phyloP scores from a whole-genome alignment of 2,329 filamentous ascomycete genomes.

The Verticillium dahliae region DNA sequence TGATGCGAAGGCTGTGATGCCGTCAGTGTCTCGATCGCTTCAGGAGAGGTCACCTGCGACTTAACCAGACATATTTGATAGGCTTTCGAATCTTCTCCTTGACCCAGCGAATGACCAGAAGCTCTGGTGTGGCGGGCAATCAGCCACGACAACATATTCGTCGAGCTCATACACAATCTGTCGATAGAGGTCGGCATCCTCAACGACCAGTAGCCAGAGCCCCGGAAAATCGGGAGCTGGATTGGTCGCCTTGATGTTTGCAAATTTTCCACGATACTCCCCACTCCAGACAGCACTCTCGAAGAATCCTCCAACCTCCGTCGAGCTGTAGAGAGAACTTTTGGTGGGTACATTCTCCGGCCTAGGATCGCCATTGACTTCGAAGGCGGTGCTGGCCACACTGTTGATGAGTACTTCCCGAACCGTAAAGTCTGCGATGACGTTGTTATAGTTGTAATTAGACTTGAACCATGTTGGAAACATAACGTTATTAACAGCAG shows the following conservation, averaged over 20 bases:
- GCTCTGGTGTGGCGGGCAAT: slow-evolving; percentile 12
- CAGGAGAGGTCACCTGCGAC: background rate
- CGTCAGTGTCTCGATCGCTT: background rate
- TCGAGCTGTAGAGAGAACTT: background rate
- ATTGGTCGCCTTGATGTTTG: background rate
- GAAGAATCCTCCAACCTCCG: background rate
- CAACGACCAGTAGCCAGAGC: background rate
- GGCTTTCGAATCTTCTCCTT: slow-evolving; percentile 6
- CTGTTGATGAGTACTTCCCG: too few relatives aligned
- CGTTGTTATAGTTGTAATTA: background rate
- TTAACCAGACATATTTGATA: slow-evolving; percentile 10
- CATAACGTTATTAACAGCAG: slow-evolving; percentile 3
- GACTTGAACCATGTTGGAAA: background rate
- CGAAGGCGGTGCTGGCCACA: background rate
- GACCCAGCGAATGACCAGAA: slow-evolving; percentile 11
- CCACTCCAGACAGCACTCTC: background rate
- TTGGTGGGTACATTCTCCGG: background rate
- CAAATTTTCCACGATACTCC: background rate
- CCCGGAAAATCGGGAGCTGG: background rate
- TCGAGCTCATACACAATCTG: slow-evolving; percentile 11
- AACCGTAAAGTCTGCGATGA: background rate
- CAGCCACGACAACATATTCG: slow-evolving; percentile 7
- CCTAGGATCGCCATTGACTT: background rate
- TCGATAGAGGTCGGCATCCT: background rate
- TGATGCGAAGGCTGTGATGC: background rate